phyloP scores from a whole-genome alignment of 805 yeast genomes.

The Candida loeiensis region DNA sequence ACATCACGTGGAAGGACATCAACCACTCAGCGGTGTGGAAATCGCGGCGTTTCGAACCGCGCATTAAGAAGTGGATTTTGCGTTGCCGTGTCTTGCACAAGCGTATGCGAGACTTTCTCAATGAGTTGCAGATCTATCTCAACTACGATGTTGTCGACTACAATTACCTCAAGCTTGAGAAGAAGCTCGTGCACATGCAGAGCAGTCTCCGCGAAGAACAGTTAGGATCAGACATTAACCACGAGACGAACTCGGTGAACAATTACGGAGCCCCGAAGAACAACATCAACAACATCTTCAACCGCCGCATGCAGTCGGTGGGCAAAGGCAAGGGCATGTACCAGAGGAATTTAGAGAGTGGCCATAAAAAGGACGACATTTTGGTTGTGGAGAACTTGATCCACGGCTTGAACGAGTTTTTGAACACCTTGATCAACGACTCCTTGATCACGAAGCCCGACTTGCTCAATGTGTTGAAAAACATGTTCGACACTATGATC shows the following conservation, averaged over 20 bases:
- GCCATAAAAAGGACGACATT: slow-evolving; percentile 2
- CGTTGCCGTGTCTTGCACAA: slow-evolving; percentile 53
- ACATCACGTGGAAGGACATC: slow-evolving; percentile 70
- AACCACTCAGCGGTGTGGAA: slow-evolving; percentile 66
- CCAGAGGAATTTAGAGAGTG: slow-evolving; percentile 6
- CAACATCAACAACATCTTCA: slow-evolving; percentile 22
- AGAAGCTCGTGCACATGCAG: slow-evolving; percentile 14
- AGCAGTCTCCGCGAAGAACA: slow-evolving; percentile 7
- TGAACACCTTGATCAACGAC: slow-evolving; percentile 62
- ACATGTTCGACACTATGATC: slow-evolving; percentile 45
- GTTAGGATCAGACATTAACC: slow-evolving; percentile 13
- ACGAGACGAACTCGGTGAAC: slow-evolving; percentile 7
- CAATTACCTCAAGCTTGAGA: slow-evolving; percentile 46
- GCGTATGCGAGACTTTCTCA: slow-evolving; percentile 54
- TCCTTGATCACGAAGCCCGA: slow-evolving; percentile 61
- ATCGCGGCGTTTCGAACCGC: slow-evolving; percentile 39
- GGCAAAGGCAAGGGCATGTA: slow-evolving; percentile 4
- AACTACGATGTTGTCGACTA: slow-evolving; percentile 57
- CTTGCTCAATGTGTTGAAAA: slow-evolving; percentile 45
- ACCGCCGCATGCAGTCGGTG: slow-evolving; percentile 16
- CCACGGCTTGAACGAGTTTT: slow-evolving; percentile 47
- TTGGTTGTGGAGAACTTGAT: slow-evolving; percentile 33
- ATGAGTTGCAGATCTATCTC: slow-evolving; percentile 52
- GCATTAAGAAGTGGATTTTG: slow-evolving; percentile 51
- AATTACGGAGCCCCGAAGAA: slow-evolving; percentile 10